A percentile compares a stretch with the other conserved stretches of the same genome.
These are phyloP conservation scores for Ogataea saltuana DNA, from an alignment of 805 yeast species.

Conservation along the genomic window DNA sequence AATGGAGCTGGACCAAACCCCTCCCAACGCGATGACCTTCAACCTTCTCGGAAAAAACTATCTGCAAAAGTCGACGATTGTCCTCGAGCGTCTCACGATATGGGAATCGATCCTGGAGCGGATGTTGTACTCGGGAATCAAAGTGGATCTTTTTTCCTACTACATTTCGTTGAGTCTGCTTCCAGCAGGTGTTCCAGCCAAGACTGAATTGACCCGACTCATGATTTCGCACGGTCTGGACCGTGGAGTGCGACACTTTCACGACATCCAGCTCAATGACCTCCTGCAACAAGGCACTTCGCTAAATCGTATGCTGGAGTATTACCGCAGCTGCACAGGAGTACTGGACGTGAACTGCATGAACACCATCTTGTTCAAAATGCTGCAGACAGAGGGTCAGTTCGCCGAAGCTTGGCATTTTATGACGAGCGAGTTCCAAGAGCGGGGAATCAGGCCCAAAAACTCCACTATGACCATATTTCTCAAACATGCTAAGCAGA, in stretches of 20 bases:
- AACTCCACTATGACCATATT: slow-evolving; percentile 27
- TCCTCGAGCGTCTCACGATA: slow-evolving; percentile 20
- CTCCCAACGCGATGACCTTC: slow-evolving; percentile 25
- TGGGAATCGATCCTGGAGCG: slow-evolving; percentile 18
- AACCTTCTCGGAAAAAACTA: slow-evolving; percentile 27
- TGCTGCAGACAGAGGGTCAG: slow-evolving; percentile 8
- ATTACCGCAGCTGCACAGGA: slow-evolving; percentile 8
- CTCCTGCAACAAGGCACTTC: slow-evolving; percentile 15
- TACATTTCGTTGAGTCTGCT: slow-evolving; percentile 23
- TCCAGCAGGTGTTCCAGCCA: slow-evolving; percentile 18
- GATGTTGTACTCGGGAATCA: slow-evolving; percentile 16
- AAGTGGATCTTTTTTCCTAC: slow-evolving; percentile 25
- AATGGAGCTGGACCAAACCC: slow-evolving; percentile 31
- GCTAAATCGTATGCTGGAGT: slow-evolving; percentile 15
- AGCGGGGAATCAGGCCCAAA: slow-evolving; percentile 12
- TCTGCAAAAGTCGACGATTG: slow-evolving; percentile 10
- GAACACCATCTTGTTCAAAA: slow-evolving; percentile 25
- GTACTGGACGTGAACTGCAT: slow-evolving; percentile 24
- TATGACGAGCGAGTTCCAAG: slow-evolving; percentile 11
- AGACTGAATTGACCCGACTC: slow-evolving; percentile 13
- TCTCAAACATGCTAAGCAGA: slow-evolving; percentile 18
- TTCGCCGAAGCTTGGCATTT: slow-evolving; percentile 25
- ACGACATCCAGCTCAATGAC: slow-evolving; percentile 21
- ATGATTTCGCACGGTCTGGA: slow-evolving; percentile 16
- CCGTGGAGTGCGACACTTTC: slow-evolving; percentile 14